Conservation (phyloP, 441 rosid genomes). For the Euphorbia schlechtendalii region DNA sequence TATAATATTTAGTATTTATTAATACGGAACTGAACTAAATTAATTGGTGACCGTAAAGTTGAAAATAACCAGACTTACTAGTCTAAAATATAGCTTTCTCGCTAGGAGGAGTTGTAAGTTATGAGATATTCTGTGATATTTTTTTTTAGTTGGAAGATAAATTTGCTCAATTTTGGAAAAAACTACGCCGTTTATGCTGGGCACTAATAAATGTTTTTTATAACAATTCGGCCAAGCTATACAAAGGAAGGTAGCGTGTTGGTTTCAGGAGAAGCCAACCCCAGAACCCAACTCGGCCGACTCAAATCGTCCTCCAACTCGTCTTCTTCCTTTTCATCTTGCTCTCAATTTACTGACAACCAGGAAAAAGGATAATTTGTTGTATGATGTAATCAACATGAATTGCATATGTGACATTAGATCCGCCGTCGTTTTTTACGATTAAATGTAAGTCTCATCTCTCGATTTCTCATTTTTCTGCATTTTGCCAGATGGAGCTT, state of each 20-base stretch:
- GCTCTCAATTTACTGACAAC: neutral
- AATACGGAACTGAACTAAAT: too few relatives aligned
- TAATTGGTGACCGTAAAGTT: too few relatives aligned
- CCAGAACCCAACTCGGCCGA: constrained; percentile 30
- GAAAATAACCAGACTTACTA: too few relatives aligned
- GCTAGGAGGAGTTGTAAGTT: too few relatives aligned
- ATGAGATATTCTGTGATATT: too few relatives aligned
- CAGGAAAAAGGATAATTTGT: neutral
- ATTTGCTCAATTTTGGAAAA: too few relatives aligned
- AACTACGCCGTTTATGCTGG: constrained; percentile 7
- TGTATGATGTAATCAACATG: neutral
- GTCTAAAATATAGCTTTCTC: too few relatives aligned
- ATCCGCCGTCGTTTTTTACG: constrained; percentile 16
- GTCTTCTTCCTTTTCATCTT: neutral
- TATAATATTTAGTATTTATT: too few relatives aligned
- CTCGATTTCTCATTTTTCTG: neutral
- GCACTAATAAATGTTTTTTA: neutral
- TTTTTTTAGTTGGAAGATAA: too few relatives aligned
- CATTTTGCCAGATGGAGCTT: neutral
- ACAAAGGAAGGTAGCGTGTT: constrained; percentile 16
- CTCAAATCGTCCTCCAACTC: constrained; percentile 37
- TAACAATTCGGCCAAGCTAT: neutral
- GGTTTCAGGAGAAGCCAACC: neutral
- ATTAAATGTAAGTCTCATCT: constrained; percentile 6
- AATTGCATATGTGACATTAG: neutral